Base-by-base conservation (phyloP, 768 basidiomycete genomes). In the Arthromyces matolae region DNA sequence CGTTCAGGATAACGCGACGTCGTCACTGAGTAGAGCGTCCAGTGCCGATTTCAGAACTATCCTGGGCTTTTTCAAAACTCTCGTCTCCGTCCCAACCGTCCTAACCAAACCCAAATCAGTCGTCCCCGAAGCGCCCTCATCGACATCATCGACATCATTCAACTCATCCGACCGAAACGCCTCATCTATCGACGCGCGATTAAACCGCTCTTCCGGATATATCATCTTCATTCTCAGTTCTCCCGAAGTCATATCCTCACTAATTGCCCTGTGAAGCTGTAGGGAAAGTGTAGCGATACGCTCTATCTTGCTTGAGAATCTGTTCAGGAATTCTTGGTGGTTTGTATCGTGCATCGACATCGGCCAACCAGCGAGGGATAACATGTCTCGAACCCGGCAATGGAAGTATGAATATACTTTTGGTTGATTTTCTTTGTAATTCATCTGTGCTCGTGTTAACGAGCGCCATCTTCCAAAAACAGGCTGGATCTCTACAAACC, bases 311-410 rank as follows among this genome's bases (percentile, higher is more conserved):
- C 39, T 42, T 32, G 43, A 22, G 5, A 54, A 47, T 12, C 12
- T 39, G 13, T 9, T 29, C 4, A 54, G 29, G 32, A 48, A 25
- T 1, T 43, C 38, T 4, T 36, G 31, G 18, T 41, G 18, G n/a
- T 47, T 33, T 22, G 24, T 37, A 14, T 31, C 22, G 25, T 52
- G 32, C 20, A 20, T 40, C 19, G 54, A 28, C 20, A 20, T 40
- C 19, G 54, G 47, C 56, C 56, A 58, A 16, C 56, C 56, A 13
- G 54, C 54, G 9, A 55, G 31, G 5, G 49, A 45, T 10, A 55
- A 43, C 20, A 58, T 32, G 5, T 52, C 45, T 24, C 24, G 31
- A n/a, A 51, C 32, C 8, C 46, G 33, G 12, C 42, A 25, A 32
- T 42, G 35, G 19, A 58, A 19, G 20, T 50, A 48, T 9, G 29